Base-by-base conservation (phyloP, 2,329 filamentous ascomycete species). In the Penicillium hesseltinei region DNA sequence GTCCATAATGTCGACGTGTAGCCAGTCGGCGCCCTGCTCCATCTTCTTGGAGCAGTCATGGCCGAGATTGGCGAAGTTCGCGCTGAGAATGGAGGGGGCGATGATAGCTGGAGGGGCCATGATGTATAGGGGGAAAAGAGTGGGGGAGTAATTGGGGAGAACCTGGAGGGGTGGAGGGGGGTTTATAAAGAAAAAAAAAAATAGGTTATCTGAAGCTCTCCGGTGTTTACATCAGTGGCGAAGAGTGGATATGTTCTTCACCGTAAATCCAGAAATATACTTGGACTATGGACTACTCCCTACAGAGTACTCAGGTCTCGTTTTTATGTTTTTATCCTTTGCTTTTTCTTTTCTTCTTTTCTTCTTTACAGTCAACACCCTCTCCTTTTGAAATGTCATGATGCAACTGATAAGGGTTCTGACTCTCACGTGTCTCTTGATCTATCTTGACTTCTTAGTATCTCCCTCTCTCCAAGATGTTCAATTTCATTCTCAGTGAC, bases 1-100 rank as follows among this genome's bases (percentile, higher is more conserved):
- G 75, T 99, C 94, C 93, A 95, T 92, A 74, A 97, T 97, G 76
- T 97, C 93, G 69, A 97, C 89, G 78, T 97, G 91, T 67, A 95
- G 84, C 90, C 91, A 96, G 81, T 97, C 91, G 64, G 92, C 91
- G 57, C 92, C 91, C 65, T 92, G 85, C 51, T 84, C 82, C 69
- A 99, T 97, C 58, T 92, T 96, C 69, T 85, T 84, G 51, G 86
- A 85, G 80, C 94, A 99, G 75, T 91, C 93, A 70, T 86, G 84
- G 68, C 93, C 92, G 57, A 99, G 84, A 64, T 88, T 83, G 71
- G 87, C 92, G 78, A 99, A 99, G 82, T 99, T 93, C 65, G 93
- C 93, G 70, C 92, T 95, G 60, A 99, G 87, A 69, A 99, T 97
- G n/a, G 93, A 97, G 31, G 94, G 94, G 17, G 93, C 93, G 69